Base-by-base conservation (phyloP, 192 early-diverging fungal species). In the Dimargaris xerosporica region DNA sequence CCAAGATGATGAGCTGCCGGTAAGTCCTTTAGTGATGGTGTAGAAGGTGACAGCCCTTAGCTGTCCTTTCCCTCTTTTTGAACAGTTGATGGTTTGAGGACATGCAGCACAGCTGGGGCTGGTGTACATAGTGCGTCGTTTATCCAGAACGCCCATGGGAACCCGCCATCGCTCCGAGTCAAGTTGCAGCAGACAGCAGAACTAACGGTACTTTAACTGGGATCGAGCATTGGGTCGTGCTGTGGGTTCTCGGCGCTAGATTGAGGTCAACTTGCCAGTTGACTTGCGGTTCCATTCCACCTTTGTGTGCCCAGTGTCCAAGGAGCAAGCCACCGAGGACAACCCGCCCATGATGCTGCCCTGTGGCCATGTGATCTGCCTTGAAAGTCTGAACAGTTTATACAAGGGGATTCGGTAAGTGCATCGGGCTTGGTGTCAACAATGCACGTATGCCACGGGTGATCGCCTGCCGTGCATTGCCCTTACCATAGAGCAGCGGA, bases 311-410 rank as follows among this genome's bases (percentile, higher is more conserved):
- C 96, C 96, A 6, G 96, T 99, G 1, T 84, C 83, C 31, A 96
- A 96, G 71, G 96, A 99, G 68, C 89, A 91, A 68, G 89, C 88
- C 1, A 85, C 90, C 6, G 80, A 85, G 23, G 79, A 82, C n/a
- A 99, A 99, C 62, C 94, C 94, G 48, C 96, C 96, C 0, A 98
- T 96, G 91, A 90, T 91, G 89, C 83, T 99, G 86, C 76, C 77
- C 2, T 99, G 96, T 71, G 96, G 96, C 16, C 96, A 99, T 68
- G 91, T 98, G 0, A 84, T 99, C 41, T 91, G 89, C 74, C 84
- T 89, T 67, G 96, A 93, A 66, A 90, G 87, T 70, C 73, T 99
- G 61, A 74, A 78, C 10, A 81, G 89, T 63, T 80, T 99, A 23
- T 79, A 87, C 41, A 86, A 88, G 63, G 86, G 85, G 17, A 75